A percentile compares a stretch with the other conserved stretches of the same genome.
phyloP scores from a whole-genome alignment of 164 flowering plant genomes.

The Vitis cinerea region DNA sequence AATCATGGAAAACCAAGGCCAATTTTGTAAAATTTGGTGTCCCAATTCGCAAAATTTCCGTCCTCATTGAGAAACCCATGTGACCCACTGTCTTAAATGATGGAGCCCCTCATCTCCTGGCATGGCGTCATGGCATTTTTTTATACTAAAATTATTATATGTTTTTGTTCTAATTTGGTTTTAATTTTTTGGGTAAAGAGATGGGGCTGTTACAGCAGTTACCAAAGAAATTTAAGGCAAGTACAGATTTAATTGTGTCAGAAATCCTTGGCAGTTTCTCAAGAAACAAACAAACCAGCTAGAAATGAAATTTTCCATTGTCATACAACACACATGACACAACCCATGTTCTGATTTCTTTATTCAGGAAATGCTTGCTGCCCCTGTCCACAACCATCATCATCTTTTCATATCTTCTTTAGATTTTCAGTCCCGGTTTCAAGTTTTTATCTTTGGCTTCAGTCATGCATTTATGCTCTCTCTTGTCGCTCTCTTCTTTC shows the following conservation, averaged over 20 bases:
- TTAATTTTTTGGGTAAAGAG: neutral
- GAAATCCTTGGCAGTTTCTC: conserved; percentile 12
- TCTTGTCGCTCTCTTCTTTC: neutral
- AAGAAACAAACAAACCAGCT: conserved; percentile 8
- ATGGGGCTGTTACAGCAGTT: conserved; percentile 5
- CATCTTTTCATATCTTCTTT: neutral
- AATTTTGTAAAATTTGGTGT: neutral
- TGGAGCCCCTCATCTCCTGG: conserved; percentile 18
- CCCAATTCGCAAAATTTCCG: too few relatives aligned
- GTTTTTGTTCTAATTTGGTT: too few relatives aligned
- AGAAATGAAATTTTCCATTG: conserved; percentile 14
- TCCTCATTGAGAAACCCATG: conserved; percentile 32
- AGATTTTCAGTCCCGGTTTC: neutral
- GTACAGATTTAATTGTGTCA: conserved; percentile 14
- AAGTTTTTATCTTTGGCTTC: neutral
- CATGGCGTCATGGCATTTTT: neutral
- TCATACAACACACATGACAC: conserved; percentile 5
- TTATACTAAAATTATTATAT: too few relatives aligned
- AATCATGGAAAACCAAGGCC: conserved; percentile 1
- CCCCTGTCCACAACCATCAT: neutral
- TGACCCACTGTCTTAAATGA: conserved; percentile 34
- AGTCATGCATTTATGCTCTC: neutral
- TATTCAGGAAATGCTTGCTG: too few relatives aligned
- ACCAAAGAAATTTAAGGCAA: neutral
- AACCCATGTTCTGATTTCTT: conserved; percentile 22